These are phyloP conservation scores for Xerophyta viscosa DNA, from an alignment of 106 monocot species.

Conservation along the genomic window DNA sequence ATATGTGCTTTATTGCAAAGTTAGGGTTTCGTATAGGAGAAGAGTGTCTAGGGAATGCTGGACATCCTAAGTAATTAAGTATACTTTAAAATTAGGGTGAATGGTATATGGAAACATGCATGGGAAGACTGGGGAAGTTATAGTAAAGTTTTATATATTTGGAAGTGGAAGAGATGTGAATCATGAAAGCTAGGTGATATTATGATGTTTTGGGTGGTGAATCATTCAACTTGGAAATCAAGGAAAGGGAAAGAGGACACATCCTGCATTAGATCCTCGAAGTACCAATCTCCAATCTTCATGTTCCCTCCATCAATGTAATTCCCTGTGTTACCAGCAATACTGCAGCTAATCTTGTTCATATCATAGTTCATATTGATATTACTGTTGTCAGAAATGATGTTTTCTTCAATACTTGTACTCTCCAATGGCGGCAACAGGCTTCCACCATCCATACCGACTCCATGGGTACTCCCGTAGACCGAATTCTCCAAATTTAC, in stretches of 20 bases:
- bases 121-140: no score
- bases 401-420: conserved; percentile 33
- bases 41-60: not conserved
- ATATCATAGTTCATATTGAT: not conserved
- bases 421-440: conserved; percentile 43
- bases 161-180: no score
- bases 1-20: not conserved
- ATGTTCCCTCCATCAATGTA: conserved; percentile 27
- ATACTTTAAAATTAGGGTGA: not conserved
- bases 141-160: no score
- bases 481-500: conserved; percentile 6
- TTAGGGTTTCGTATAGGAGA: not conserved
- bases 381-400: not conserved
- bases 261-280: conserved; percentile 63
- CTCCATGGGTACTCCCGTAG: conserved; percentile 22
- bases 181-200: conserved; percentile 5
- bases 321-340: conserved; percentile 8
- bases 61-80: no score
- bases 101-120: not conserved
- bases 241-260: conserved; percentile 68
- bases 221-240: no score
- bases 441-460: conserved; percentile 11
- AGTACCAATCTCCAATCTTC: conserved; percentile 61
- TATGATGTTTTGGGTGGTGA: conserved; percentile 84
- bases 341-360: conserved; percentile 5